Evolutionary conservation across 2,329 filamentous ascomycete genomes (phyloP), one percentile per base, ranked within the genome.

Genomic region (Trichophaea hybrida): DNA sequence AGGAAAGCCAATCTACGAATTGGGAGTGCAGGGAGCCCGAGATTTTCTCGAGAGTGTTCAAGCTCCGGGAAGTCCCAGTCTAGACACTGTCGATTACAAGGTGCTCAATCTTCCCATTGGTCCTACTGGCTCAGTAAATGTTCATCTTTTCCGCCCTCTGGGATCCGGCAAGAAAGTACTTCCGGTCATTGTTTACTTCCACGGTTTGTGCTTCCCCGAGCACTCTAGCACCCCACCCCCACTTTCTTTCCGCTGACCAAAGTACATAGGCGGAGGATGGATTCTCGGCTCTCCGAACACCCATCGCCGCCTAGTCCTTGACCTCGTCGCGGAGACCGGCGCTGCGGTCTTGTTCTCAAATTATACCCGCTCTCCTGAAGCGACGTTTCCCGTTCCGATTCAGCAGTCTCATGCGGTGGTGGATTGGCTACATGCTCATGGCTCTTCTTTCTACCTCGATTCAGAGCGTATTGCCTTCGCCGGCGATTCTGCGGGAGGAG

Each of bases 271-370:
- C 7, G 62, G 62, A 13, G 62, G 57, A 7, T 62, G 60, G 60
- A 40, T 62, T 34, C 8, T 58, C 2, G 57, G 62, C 5, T 44
- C n/a, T 24, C 51, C 58, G 1, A 58, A 56, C 6, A 54, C 10
- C 2, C 40, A 64, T n/a, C 37, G 38, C 17, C 24, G 54, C 8
- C n/a, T 56, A 2, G 31, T 60, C 1, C 5, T 55, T 3, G 50
- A 60, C n/a, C 38, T 62, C 4, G 32, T 64, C 1, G 3, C 50
- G 13, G 54, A 56, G 10, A 55, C 57, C 0, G 58, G 57, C 13
- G 57, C 46, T 6, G 62, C 53, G 7, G 60, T 64, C 2, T 60
- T 64, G 34, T 62, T 64, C 24, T 48, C 58, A n/a, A 34, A 62
- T 55, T 64, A 64, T 24, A 55, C 62, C 1, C 49, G 35, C 5